Evolutionary conservation across 2,329 filamentous ascomycete species (phyloP).

Genomic region (Arthrinium phaeospermum): DNA sequence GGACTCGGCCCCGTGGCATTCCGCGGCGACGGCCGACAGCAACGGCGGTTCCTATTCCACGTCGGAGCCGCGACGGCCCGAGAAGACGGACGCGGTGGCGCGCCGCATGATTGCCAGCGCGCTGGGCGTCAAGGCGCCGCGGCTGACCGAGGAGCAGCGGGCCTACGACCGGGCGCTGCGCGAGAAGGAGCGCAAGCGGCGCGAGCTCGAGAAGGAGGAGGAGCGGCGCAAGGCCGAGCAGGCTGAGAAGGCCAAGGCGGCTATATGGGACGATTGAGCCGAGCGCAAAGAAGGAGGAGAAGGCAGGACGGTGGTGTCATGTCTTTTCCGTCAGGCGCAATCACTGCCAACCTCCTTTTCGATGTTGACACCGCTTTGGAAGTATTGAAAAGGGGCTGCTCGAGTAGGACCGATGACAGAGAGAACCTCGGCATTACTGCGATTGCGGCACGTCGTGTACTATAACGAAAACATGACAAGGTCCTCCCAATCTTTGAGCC

Average conservation of each 20-base stretch:
- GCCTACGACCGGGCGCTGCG: constrained; percentile 83
- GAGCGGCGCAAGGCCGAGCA: constrained; percentile 66
- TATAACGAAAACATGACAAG: not conserved
- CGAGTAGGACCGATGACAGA: not conserved
- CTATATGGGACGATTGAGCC: constrained; percentile 80
- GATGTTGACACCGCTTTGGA: not conserved
- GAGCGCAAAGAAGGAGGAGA: not conserved
- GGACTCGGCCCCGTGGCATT: constrained; percentile 33
- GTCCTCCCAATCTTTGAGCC: not conserved
- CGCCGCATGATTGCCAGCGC: constrained; percentile 88
- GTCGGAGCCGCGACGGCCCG: constrained; percentile 59
- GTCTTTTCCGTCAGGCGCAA: not conserved
- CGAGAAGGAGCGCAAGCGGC: constrained; percentile 81
- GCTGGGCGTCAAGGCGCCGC: constrained; percentile 79
- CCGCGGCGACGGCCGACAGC: constrained; percentile 22
- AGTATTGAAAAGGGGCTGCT: too few species aligned
- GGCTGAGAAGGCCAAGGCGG: constrained; percentile 76
- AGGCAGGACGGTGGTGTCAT: not conserved
- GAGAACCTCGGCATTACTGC: not conserved
- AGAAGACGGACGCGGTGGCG: constrained; percentile 94
- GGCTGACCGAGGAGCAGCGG: constrained; percentile 84
- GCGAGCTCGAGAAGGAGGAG: constrained; percentile 73
- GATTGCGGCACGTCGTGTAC: not conserved
- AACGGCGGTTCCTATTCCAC: constrained; percentile 12
- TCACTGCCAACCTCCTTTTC: not conserved